Conservation (phyloP, 768 basidiomycete species). For the Tulasnella sp. region DNA sequence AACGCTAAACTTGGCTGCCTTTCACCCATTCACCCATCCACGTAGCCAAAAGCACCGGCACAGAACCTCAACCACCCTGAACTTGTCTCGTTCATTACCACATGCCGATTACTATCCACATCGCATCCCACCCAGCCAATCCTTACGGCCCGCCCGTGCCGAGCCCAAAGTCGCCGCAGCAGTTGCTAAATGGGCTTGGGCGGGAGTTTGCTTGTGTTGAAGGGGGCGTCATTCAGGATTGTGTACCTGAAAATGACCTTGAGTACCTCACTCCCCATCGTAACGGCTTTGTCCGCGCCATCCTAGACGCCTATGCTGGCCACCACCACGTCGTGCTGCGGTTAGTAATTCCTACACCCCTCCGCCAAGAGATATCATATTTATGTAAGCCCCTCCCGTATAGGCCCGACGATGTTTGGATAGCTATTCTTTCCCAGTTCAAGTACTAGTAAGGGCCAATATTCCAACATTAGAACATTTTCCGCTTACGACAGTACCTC, state of each 20-base stretch:
- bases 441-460: background rate
- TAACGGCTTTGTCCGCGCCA: constrained; percentile 5
- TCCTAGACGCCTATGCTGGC: background rate
- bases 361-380: no score
- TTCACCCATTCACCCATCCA: no score
- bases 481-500: background rate
- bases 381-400: background rate
- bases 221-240: background rate
- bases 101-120: background rate
- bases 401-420: constrained; percentile 11
- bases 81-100: no score
- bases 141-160: background rate
- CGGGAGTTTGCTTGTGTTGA: background rate
- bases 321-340: constrained; percentile 5
- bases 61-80: no score
- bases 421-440: constrained; percentile 2
- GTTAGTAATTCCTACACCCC: background rate
- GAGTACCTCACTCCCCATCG: constrained; percentile 3
- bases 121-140: background rate
- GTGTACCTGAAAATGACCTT: constrained; percentile 4
- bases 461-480: background rate
- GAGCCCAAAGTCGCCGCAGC: background rate
- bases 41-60: no score
- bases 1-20: no score
- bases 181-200: background rate